These are phyloP conservation scores for Pyrus hybrid DNA, from an alignment of 331 rosid genomes.

Conservation along the genomic window DNA sequence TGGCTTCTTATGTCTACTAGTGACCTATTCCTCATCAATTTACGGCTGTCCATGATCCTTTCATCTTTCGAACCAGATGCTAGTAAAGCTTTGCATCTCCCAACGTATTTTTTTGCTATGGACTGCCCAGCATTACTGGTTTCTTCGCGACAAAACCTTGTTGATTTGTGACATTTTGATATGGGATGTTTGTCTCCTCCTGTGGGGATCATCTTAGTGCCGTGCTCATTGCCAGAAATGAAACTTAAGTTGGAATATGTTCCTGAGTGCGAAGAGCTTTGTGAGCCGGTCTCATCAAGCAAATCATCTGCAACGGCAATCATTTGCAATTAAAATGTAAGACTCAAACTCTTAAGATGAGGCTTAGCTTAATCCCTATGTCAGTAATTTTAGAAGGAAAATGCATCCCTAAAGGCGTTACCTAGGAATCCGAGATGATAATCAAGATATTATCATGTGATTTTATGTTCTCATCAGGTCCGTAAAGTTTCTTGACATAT, in stretches of 20 bases:
- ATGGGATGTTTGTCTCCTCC: constrained; percentile 36
- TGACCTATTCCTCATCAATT: constrained; percentile 59
- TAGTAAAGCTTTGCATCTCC: constrained; percentile 24
- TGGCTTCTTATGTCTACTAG: constrained; percentile 68
- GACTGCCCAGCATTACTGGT: constrained; percentile 14
- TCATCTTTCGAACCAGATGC: constrained; percentile 29
- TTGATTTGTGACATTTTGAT: constrained; percentile 36
- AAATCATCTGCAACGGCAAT: constrained; percentile 49
- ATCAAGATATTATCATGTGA: background rate
- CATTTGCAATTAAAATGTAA: constrained; percentile 11
- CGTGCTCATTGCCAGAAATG: constrained; percentile 37
- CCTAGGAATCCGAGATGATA: background rate
- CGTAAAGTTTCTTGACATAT: background rate
- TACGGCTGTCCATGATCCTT: constrained; percentile 28
- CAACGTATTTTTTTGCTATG: constrained; percentile 12
- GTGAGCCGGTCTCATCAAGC: constrained; percentile 61
- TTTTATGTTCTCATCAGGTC: background rate
- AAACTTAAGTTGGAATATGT: constrained; percentile 55
- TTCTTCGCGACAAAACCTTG: constrained; percentile 47
- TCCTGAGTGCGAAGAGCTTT: constrained; percentile 58
- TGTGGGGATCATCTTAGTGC: constrained; percentile 16
- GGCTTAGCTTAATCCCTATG: background rate
- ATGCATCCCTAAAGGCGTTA: background rate
- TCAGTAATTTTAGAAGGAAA: background rate
- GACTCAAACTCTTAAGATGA: constrained; percentile 2